Conservation (phyloP, 352 stramenopile species). For the Phytophthora pseudosyringae region DNA sequence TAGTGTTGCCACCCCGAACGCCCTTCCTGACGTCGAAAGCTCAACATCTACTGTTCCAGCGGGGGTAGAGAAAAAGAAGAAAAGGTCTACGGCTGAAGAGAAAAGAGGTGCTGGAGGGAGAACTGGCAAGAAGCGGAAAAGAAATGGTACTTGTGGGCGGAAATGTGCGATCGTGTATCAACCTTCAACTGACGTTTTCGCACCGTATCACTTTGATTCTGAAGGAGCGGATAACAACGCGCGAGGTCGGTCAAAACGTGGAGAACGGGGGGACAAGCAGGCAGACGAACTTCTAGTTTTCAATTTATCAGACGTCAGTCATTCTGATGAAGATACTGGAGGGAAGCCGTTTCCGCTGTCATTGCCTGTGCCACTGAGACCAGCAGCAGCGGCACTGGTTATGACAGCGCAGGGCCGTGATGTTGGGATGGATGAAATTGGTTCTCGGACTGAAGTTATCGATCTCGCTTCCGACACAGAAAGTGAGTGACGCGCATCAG, state of each 20-base stretch:
- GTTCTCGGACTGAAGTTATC: conserved; percentile 40
- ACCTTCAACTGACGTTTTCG: conserved; percentile 7
- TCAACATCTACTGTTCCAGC: conserved; percentile 5
- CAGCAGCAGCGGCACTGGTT: conserved; percentile 10
- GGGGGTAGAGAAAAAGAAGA: conserved; percentile 19
- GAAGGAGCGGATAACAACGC: conserved; percentile 24
- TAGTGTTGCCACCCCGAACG: not conserved
- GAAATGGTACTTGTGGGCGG: conserved; percentile 34
- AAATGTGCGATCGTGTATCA: not conserved
- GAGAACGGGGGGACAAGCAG: conserved; percentile 16
- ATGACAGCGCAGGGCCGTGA: conserved; percentile 23
- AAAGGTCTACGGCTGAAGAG: conserved; percentile 11
- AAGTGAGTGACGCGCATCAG: conserved; percentile 36
- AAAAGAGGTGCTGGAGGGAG: conserved; percentile 15
- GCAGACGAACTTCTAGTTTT: conserved; percentile 24
- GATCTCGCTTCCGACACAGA: conserved; percentile 61
- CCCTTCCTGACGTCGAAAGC: conserved; percentile 7
- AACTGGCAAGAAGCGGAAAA: conserved; percentile 43
- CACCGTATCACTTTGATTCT: not conserved
- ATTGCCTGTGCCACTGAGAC: conserved; percentile 26
- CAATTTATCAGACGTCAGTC: conserved; percentile 46
- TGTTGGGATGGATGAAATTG: conserved; percentile 19
- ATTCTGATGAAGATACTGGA: conserved; percentile 37
- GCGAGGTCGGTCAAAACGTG: conserved; percentile 24
- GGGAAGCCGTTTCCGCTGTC: conserved; percentile 34